Base-by-base conservation (phyloP, 345 rosid genomes). In the Salix udensis region DNA sequence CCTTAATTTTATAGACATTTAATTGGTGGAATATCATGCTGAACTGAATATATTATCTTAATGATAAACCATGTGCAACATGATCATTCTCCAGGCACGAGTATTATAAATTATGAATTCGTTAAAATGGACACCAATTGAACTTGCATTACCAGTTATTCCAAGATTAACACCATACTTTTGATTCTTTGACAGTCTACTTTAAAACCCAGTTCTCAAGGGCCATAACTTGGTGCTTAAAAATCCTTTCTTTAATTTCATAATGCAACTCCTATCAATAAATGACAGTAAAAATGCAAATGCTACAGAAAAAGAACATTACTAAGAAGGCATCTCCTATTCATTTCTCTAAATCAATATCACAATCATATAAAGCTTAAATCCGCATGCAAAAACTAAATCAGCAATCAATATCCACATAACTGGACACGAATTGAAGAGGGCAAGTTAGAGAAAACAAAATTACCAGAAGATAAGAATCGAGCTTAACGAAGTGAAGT, bases 381-480 rank as follows among this genome's bases (percentile, higher is more conserved):
- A 34, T 34, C 36, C 36, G 36, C 36, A 34, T 34, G 36, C 19
- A 30, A 30, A 65, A 30, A 65, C 60, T 18, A 52, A 52, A 52
- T 52, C 60, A 52, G 60, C 60, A 7, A 21, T 52, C 68, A 31
- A 37, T 10, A 68, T 19, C 42, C 31, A 44, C 71, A 21, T 4
- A n/a, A 21, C 48, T 18, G 2, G 19, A 34, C 23, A 36, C 21
- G 23, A 37, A 39, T 7, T 34, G 23, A 11, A 21, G 37, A 10
- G 42, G 42, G 13, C 36, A 67, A 21, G 1, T 39, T 13, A 68
- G 52, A 52, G 60, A 34, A 30, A 15, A 30, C 7, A 18, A 39
- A 19, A 68, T 73, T 78, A 82, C 85, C 85, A 30, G 76, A 67
- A 4, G 24, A 53, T n/a, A 61, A n/a, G 73, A 79, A 46, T 65